Percentiles rank a stretch among this genome's conserved stretches.
Evolutionary conservation across 371 early-diverging fungal species (phyloP).

Genomic region (Lichtheimia corymbifera): DNA sequence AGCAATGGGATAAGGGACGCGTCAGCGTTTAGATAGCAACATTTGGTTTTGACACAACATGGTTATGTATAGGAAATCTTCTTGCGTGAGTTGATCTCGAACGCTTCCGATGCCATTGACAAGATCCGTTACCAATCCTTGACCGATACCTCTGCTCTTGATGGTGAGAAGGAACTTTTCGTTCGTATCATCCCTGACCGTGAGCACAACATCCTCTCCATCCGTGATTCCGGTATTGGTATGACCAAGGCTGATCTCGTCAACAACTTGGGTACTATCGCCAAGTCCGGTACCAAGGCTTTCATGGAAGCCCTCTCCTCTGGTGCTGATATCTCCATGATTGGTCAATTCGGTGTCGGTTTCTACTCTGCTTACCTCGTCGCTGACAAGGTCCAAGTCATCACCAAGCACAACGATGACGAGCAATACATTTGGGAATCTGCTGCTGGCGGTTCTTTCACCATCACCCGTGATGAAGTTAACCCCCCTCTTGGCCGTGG

Average conservation of each 20-base stretch:
- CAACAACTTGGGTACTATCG: slow-evolving; percentile 86
- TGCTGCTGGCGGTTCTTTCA: slow-evolving; percentile 65
- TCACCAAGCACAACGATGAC: slow-evolving; percentile 76
- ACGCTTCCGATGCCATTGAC: slow-evolving; percentile 88
- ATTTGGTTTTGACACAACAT: slow-evolving; percentile 3
- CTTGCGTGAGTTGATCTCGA: slow-evolving; percentile 86
- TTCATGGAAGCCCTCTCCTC: slow-evolving; percentile 55
- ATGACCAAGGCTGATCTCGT: slow-evolving; percentile 87
- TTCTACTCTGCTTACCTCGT: slow-evolving; percentile 87
- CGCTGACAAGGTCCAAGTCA: slow-evolving; percentile 82
- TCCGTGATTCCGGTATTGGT: slow-evolving; percentile 88
- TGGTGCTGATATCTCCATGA: slow-evolving; percentile 64
- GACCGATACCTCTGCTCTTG: slow-evolving; percentile 56
- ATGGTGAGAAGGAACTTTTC: slow-evolving; percentile 56
- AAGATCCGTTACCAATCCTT: slow-evolving; percentile 76
- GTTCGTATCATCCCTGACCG: slow-evolving; percentile 67
- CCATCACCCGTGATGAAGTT: slow-evolving; percentile 72
- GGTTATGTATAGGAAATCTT: slow-evolving; percentile 64
- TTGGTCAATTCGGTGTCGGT: slow-evolving; percentile 95
- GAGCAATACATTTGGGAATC: slow-evolving; percentile 81
- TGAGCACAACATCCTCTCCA: slow-evolving; percentile 61
- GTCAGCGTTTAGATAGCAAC: neutral
- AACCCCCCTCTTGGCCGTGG: slow-evolving; percentile 67
- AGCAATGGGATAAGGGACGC: slow-evolving; percentile 7
- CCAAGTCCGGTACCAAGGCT: slow-evolving; percentile 71